These are phyloP conservation scores for Aspergillus felis DNA, from an alignment of 2,329 filamentous ascomycete species.

Conservation along the genomic window DNA sequence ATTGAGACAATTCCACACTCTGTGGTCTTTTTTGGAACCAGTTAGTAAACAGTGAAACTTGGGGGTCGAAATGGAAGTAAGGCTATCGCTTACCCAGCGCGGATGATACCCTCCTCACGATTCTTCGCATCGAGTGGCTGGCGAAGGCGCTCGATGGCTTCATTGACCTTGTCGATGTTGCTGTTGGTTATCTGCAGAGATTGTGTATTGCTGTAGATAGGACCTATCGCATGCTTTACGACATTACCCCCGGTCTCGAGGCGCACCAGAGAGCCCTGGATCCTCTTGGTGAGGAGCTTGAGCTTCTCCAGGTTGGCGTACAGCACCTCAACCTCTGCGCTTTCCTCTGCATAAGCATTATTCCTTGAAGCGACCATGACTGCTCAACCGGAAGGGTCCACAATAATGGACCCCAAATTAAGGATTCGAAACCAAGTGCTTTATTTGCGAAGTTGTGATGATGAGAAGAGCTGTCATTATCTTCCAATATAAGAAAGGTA, in stretches of 20 bases:
- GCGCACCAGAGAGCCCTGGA: conserved; percentile 78
- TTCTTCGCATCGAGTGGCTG: conserved; percentile 91
- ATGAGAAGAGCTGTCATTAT: conserved; percentile 9
- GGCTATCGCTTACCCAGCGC: conserved; percentile 58
- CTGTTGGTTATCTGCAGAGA: conserved; percentile 80
- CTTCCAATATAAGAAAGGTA: neutral
- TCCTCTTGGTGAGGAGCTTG: conserved; percentile 88
- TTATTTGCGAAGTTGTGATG: neutral
- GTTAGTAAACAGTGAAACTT: neutral
- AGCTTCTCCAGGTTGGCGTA: conserved; percentile 81
- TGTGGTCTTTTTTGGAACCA: conserved; percentile 55
- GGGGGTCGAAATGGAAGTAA: neutral
- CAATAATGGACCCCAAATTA: conserved; percentile 12
- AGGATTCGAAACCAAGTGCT: conserved; percentile 2
- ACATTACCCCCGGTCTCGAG: conserved; percentile 86
- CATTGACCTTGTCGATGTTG: conserved; percentile 82
- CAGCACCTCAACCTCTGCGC: conserved; percentile 64
- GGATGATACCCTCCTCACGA: conserved; percentile 86
- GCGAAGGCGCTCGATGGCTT: conserved; percentile 81
- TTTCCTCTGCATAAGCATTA: conserved; percentile 61
- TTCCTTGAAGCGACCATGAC: conserved; percentile 54
- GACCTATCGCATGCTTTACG: conserved; percentile 86
- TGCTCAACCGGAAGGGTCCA: conserved; percentile 14
- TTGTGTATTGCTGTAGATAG: conserved; percentile 88
- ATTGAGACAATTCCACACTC: conserved; percentile 75